Evolutionary conservation across 148 eudicot species (phyloP).

Genomic region (Amaranthus palmeri): DNA sequence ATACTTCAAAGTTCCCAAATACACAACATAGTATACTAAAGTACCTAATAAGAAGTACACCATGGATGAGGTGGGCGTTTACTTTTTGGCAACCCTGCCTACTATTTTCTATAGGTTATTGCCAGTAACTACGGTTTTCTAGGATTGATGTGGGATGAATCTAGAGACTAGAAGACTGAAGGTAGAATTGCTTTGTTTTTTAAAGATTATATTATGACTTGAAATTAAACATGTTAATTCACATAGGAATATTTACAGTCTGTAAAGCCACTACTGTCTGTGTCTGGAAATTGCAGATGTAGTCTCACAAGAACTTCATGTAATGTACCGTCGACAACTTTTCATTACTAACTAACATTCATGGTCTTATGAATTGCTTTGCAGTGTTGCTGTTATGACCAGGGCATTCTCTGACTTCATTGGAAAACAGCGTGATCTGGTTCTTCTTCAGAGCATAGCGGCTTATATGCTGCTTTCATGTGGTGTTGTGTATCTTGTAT

Average conservation of each 20-base stretch:
- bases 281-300: not conserved
- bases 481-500: constrained; percentile 67
- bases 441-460: constrained; percentile 74
- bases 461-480: constrained; percentile 79
- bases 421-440: constrained; percentile 38
- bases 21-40: not conserved
- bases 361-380: constrained; percentile 9
- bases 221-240: not conserved
- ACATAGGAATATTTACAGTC: not conserved
- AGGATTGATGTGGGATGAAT: not conserved
- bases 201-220: not conserved
- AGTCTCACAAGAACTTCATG: not conserved
- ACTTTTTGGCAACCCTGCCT: not conserved
- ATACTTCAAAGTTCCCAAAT: not conserved
- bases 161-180: not conserved
- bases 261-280: not conserved
- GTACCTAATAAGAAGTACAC: not conserved
- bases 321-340: not conserved
- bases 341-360: constrained; percentile 2
- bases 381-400: constrained; percentile 97
- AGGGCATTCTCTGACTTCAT: constrained; percentile 70
- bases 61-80: not conserved
- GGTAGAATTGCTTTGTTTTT: not conserved
- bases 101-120: not conserved
- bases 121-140: not conserved